Conservation (phyloP, 176 grass and related monocot genomes). For the Oryza punctata region DNA sequence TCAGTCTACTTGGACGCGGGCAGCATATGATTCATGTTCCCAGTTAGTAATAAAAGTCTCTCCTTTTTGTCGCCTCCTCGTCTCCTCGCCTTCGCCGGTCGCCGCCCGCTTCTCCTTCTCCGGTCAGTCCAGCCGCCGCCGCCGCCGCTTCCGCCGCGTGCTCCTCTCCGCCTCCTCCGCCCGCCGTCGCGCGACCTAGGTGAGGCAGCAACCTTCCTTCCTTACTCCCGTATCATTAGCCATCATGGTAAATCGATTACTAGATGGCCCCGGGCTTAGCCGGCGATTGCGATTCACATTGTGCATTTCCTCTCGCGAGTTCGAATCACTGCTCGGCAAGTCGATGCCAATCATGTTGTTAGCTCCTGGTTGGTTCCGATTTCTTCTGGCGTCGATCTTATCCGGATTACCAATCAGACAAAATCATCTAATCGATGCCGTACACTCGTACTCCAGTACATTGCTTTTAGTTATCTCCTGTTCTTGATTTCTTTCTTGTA, state of each 20-base stretch:
- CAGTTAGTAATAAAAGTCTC: not conserved
- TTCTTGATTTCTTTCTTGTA: constrained; percentile 1
- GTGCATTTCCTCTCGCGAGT: not conserved
- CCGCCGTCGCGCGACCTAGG: not conserved
- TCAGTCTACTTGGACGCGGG: not conserved
- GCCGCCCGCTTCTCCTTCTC: not conserved
- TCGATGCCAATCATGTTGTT: not conserved
- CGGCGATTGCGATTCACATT: not conserved
- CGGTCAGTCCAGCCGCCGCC: not conserved
- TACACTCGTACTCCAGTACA: not conserved
- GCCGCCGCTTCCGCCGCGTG: too few relatives aligned
- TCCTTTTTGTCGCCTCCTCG: not conserved
- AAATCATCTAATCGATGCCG: not conserved
- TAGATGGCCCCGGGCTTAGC: not conserved
- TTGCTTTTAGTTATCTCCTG: not conserved
- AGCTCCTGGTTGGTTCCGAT: not conserved
- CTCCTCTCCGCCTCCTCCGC: not conserved
- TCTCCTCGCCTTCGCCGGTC: not conserved
- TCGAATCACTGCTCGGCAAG: not conserved
- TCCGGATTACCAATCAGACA: not conserved
- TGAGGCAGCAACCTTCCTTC: not conserved
- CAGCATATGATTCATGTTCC: not conserved
- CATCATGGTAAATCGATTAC: not conserved
- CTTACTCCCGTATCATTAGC: not conserved
- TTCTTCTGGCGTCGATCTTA: constrained; percentile 1